Percentiles rank a stretch among this genome's conserved stretches.
Evolutionary conservation across 495 filamentous ascomycete species (phyloP).

Genomic region (Trichoderma parareesei): DNA sequence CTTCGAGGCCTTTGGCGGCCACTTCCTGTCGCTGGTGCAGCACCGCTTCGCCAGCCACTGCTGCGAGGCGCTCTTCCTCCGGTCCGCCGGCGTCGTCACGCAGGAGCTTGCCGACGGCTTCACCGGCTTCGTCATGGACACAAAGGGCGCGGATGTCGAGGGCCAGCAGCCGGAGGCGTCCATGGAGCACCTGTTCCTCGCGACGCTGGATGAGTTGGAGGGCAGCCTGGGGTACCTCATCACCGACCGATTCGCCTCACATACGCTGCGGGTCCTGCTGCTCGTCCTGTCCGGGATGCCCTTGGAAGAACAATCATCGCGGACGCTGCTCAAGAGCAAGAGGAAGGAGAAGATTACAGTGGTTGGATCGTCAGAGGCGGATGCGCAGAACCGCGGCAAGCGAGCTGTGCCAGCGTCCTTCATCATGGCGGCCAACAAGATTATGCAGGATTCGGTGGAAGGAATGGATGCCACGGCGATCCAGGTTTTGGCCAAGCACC

Average conservation of each 20-base stretch:
- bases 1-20: conserved; percentile 75
- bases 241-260: conserved; percentile 84
- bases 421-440: conserved; percentile 61
- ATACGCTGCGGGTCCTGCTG: conserved; percentile 76
- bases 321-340: conserved; percentile 71
- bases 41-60: conserved; percentile 96
- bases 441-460: conserved; percentile 64
- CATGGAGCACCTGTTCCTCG: conserved; percentile 79
- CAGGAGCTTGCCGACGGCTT: conserved; percentile 50
- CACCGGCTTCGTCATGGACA: conserved; percentile 14
- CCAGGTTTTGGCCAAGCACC: conserved; percentile 73
- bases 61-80: conserved; percentile 85
- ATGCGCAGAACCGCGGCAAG: conserved; percentile 9
- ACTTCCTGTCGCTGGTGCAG: conserved; percentile 82
- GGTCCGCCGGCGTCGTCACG: conserved; percentile 69
- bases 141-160: conserved; percentile 21
- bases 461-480: conserved; percentile 65
- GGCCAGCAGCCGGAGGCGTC: conserved; percentile 33
- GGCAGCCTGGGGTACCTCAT: conserved; percentile 75
- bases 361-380: conserved; percentile 26
- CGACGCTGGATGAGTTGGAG: conserved; percentile 74
- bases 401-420: conserved; percentile 73
- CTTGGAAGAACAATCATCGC: conserved; percentile 53
- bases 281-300: conserved; percentile 79
- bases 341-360: conserved; percentile 76